Base-by-base conservation (phyloP, 495 filamentous ascomycete species). In the Talaromyces trachyspermus region DNA sequence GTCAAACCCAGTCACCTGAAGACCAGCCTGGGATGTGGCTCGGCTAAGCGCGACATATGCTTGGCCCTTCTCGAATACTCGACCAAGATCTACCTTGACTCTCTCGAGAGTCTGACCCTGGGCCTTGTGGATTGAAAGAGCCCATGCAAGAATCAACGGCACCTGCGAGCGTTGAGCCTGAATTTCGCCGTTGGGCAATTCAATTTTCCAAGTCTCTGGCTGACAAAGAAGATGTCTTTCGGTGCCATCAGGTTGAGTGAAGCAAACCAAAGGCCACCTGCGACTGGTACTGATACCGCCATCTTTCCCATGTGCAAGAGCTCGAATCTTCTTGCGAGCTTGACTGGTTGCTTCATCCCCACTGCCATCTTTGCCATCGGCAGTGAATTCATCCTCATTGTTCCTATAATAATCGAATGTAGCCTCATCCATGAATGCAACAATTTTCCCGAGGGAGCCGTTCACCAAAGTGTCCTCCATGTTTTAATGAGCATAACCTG, bases 401-500 rank as follows among this genome's bases (percentile, higher is more conserved):
- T 71, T 67, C 1, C 68, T 64, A 51, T 81, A 83, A 9, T 70
- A 59, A 22, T 85, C 87, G 52, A 91, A 96, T 2, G 75, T 80
- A 22, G 76, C 69, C 51, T 95, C 85, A 45, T 76, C 84, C 88
- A 91, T 95, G 64, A 98, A 97, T 2, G 73, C 83, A 4, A 85
- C 65, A 2, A 98, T 84, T 40, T 81, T 85, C 1, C 92, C 92
- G 29, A 97, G 76, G 0, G 92, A 94, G 4, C 92, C 92, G 53
- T 98, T 98, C 48, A 97, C 92, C 2, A 97, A 78, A 0, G 75
- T 78, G 2, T 95, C 91, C 62, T 98, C 92, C 70, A 95, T 82
- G 57, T 98, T 98, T 98, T 98, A 74, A 97, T 95, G n/a, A 98
- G 67, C 92, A 98, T 97, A 22, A 98, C 94, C 59, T 97, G 94